Evolutionary conservation across 2,329 filamentous ascomycete genomes (phyloP).

Genomic region (Fusarium sp.): DNA sequence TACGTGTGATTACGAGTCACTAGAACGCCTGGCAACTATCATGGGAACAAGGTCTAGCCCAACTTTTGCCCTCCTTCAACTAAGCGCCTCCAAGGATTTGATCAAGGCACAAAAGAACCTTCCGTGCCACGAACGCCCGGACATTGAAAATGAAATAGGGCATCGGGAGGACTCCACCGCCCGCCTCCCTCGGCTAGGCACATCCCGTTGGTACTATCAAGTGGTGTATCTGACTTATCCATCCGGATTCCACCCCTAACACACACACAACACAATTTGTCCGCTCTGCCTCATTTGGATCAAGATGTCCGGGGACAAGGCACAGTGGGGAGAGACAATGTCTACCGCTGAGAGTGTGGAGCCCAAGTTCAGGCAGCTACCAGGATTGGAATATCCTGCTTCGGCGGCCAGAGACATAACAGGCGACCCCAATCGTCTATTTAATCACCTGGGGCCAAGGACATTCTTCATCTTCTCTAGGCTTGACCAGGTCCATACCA

Average conservation of each 20-base stretch:
- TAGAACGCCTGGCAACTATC: not conserved
- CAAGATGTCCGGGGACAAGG: not conserved
- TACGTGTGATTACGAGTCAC: not conserved
- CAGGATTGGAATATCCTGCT: not conserved
- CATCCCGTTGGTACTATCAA: not conserved
- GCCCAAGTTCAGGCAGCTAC: not conserved
- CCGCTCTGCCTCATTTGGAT: not conserved
- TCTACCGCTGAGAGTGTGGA: not conserved
- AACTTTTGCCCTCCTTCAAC: not conserved
- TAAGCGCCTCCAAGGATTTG: not conserved
- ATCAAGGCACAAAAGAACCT: not conserved
- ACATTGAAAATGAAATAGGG: not conserved
- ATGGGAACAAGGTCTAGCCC: not conserved
- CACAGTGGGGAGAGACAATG: not conserved
- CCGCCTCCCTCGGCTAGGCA: not conserved
- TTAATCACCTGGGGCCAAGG: not conserved
- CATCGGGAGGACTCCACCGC: not conserved
- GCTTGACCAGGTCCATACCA: not conserved
- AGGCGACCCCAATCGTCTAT: not conserved
- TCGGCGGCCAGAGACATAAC: not conserved
- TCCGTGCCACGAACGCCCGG: not conserved
- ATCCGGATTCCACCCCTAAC: too few species aligned
- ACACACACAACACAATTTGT: too few species aligned
- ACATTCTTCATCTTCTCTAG: not conserved
- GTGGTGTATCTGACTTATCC: not conserved